phyloP scores from a whole-genome alignment of 768 basidiomycete species.

The Lactarius deliciosus region DNA sequence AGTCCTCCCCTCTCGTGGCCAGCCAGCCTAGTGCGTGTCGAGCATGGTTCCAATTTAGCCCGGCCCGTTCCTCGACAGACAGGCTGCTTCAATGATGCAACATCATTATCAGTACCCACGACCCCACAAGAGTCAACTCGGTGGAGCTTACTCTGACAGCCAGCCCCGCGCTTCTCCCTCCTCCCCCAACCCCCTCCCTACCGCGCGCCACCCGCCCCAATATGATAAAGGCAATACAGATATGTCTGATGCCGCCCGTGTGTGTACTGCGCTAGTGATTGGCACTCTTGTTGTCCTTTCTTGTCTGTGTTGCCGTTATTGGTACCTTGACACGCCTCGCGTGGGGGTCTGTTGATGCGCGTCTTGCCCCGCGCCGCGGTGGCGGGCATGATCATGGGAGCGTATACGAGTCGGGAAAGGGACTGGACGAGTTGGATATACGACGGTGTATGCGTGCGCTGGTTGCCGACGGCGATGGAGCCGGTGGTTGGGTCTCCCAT shows the following conservation, averaged over 20 bases:
- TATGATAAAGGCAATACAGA: conserved; percentile 3
- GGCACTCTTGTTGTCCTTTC: not conserved
- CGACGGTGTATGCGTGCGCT: not conserved
- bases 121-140: not conserved
- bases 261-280: not conserved
- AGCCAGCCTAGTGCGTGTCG: not conserved
- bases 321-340: not conserved
- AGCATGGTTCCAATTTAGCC: not conserved
- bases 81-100: not conserved
- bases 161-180: not conserved
- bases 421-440: not conserved
- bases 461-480: not conserved
- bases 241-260: not conserved
- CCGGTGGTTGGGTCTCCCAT: not conserved
- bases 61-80: not conserved
- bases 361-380: conserved; percentile 3
- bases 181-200: not conserved
- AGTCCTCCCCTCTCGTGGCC: not conserved
- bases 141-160: conserved; percentile 3
- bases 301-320: not conserved
- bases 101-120: conserved; percentile 1
- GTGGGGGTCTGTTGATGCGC: not conserved
- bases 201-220: not conserved
- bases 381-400: not conserved
- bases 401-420: not conserved